These are phyloP conservation scores for Physcomitrium patens DNA, from an alignment of 225 moss, liverwort and hornwort species.

Conservation along the genomic window DNA sequence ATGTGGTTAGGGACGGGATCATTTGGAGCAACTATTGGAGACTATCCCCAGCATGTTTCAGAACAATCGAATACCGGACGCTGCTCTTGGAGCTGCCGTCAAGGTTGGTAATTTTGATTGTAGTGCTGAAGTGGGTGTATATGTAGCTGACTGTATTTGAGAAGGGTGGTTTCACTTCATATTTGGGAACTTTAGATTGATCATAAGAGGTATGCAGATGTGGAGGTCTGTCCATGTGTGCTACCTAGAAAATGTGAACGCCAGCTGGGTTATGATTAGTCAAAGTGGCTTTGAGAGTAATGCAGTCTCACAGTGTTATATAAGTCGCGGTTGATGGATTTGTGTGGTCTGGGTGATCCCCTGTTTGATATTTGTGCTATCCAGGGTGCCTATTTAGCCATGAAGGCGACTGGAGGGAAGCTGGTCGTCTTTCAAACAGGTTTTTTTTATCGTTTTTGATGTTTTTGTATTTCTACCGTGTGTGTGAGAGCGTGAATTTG, in stretches of 20 bases:
- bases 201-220: too few relatives aligned
- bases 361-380: constrained; percentile 14
- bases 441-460: constrained; percentile 5
- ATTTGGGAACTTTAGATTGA: too few relatives aligned
- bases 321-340: too few relatives aligned
- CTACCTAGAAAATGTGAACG: too few relatives aligned
- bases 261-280: too few relatives aligned
- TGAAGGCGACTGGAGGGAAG: constrained; percentile 95
- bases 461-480: too few relatives aligned
- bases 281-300: too few relatives aligned
- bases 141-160: constrained; percentile 2
- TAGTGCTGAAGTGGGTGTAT: background rate
- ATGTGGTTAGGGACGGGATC: constrained; percentile 73
- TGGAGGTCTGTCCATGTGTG: too few relatives aligned
- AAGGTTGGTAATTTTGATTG: constrained; percentile 57
- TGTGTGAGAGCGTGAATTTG: too few relatives aligned
- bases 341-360: background rate
- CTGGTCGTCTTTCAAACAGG: constrained; percentile 95
- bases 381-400: constrained; percentile 91
- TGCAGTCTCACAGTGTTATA: too few relatives aligned
- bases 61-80: constrained; percentile 78
- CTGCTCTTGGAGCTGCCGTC: constrained; percentile 90
- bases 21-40: constrained; percentile 90
- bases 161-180: constrained; percentile 9
- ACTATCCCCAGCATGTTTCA: constrained; percentile 97